Evolutionary conservation across 345 rosid species (phyloP).

Genomic region (Dipteronia sinensis): DNA sequence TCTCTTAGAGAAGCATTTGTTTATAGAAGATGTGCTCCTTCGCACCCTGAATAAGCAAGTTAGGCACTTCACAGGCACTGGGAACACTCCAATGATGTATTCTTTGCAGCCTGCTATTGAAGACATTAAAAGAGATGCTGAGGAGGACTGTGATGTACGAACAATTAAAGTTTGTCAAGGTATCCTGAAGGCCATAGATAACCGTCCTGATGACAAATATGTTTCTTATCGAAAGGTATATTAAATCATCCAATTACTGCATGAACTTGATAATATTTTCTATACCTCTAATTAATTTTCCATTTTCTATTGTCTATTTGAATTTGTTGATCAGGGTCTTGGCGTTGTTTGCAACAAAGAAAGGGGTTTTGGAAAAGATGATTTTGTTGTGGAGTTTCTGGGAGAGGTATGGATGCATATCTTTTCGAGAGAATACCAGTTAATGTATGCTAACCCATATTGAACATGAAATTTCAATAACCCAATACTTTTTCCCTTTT

Average conservation of each 20-base stretch:
- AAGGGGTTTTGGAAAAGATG: conserved; percentile 93
- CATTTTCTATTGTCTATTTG: conserved; percentile 19
- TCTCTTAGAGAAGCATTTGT: conserved; percentile 72
- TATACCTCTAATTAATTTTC: background rate
- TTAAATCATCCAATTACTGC: conserved; percentile 5
- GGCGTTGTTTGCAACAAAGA: conserved; percentile 98
- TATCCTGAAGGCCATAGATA: conserved; percentile 80
- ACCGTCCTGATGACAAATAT: conserved; percentile 90
- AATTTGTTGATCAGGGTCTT: conserved; percentile 68
- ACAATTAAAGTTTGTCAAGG: conserved; percentile 73
- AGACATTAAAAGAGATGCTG: conserved; percentile 75
- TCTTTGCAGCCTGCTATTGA: conserved; percentile 77
- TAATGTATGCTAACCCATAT: background rate
- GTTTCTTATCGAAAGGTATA: conserved; percentile 96
- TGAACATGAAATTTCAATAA: background rate
- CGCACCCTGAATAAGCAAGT: conserved; percentile 81
- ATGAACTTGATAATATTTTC: conserved; percentile 10
- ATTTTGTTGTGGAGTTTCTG: conserved; percentile 96
- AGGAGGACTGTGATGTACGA: conserved; percentile 63
- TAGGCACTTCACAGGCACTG: conserved; percentile 82
- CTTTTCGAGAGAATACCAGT: background rate
- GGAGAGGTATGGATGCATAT: conserved; percentile 81
- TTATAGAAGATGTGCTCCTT: conserved; percentile 87
- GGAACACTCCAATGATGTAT: conserved; percentile 92
- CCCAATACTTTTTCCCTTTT: background rate